Conservation (phyloP, 2,329 filamentous ascomycete genomes). For the Epichloe sylvatica region DNA sequence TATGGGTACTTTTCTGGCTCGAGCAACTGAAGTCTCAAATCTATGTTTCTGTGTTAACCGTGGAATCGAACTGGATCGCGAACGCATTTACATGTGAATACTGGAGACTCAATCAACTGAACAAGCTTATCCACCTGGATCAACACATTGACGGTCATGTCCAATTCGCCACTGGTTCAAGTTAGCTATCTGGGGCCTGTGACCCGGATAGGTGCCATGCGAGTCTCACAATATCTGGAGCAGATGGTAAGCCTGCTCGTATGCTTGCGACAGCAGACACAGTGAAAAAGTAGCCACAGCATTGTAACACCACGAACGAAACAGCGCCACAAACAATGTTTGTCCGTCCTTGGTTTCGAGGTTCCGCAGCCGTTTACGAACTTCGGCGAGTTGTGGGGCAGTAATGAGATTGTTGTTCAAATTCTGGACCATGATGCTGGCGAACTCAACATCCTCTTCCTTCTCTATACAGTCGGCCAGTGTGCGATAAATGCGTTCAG, state of each 20-base stretch:
- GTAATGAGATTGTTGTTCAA: conserved; percentile 98
- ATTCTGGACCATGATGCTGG: conserved; percentile 98
- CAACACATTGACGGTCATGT: conserved; percentile 97
- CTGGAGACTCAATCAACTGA: conserved; percentile 88
- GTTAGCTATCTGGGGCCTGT: conserved; percentile 5
- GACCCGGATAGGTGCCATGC: background rate
- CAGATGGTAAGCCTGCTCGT: conserved; percentile 93
- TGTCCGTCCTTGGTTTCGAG: conserved; percentile 91
- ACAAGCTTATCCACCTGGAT: conserved; percentile 99
- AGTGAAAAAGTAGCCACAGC: conserved; percentile 94
- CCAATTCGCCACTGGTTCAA: conserved; percentile 68
- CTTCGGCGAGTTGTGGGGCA: conserved; percentile 79
- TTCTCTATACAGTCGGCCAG: conserved; percentile 94
- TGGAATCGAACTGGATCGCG: background rate
- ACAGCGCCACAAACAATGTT: conserved; percentile 85
- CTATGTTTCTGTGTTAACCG: conserved; percentile 27
- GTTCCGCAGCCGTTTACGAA: conserved; percentile 80
- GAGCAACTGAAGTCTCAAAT: conserved; percentile 83
- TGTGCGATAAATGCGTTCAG: conserved; percentile 89
- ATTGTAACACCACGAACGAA: conserved; percentile 97
- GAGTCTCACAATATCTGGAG: conserved; percentile 75
- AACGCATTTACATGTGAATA: conserved; percentile 71
- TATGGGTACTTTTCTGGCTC: conserved; percentile 92
- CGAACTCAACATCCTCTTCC: conserved; percentile 96
- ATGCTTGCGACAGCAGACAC: conserved; percentile 88